Base-by-base conservation (phyloP, 805 yeast species). In the Yarrowia keelungensis region DNA sequence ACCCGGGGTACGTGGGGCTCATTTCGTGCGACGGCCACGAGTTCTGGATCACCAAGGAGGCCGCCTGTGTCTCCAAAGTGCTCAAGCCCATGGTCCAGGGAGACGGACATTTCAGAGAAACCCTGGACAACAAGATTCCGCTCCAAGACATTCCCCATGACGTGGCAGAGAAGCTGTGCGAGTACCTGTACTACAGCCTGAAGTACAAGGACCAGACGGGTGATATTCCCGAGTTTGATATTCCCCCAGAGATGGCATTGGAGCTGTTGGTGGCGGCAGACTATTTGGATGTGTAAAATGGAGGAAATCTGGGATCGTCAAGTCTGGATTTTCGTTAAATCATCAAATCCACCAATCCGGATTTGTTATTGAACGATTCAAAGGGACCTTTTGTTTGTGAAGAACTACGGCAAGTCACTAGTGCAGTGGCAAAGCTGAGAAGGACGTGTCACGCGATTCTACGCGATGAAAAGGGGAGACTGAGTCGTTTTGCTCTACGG, bases 261-360 rank as follows among this genome's bases (percentile, higher is more conserved):
- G 98, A 95, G 76, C 80, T 94, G 72, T 79, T 95, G 54, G 94
- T 95, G 45, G 97, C 97, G 35, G 97, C 98, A 1, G 99, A 95
- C 76, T 94, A 86, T 76, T 79, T 92, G 73, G 94, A 91, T 42
- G 68, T 71, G 66, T 58, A 69, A 70, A 19, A 1, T 19, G 19
- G 19, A 19, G 1, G 19, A 19, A 19, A 19, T 19, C 19, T 19
- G 19, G 19, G 19, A 19, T 19, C 19, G 1, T 19, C 19, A 19
- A 19, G 19, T 19, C 19, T 19, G 19, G 19, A 19, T 19, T 19
- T 19, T 19, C 19, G 19, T 19, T 1, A 19, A 19, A 19, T 19
- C 19, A 19, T 1, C 19, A 19, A 19, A 19, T 19, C 19, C 1
- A 19, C 19, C 19, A 19, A 19, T 19, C 19, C 19, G 19, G 19